A percentile compares a stretch with the other conserved stretches of the same genome.
These are phyloP conservation scores for Ceratobasidium theobromae DNA, from an alignment of 1,284 basidiomycete genomes.

Conservation along the genomic window DNA sequence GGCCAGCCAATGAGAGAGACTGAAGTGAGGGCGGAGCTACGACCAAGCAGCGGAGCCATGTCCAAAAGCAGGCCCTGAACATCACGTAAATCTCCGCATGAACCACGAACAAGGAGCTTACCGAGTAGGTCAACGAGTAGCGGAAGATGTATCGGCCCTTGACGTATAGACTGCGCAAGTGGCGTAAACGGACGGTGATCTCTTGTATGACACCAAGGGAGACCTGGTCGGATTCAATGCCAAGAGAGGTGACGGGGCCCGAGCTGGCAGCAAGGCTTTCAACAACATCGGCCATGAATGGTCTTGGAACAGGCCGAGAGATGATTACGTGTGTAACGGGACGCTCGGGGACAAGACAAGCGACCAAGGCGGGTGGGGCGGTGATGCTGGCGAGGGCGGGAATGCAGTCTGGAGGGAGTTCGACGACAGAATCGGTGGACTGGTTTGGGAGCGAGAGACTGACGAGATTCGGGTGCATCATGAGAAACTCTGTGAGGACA, in stretches of 20 bases:
- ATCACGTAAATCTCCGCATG: constrained; percentile 25
- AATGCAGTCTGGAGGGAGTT: constrained; percentile 4
- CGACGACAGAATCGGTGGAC: constrained; percentile 9
- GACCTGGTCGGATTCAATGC: constrained; percentile 18
- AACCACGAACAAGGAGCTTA: not conserved
- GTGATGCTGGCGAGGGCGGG: constrained; percentile 9
- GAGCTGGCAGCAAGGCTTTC: constrained; percentile 7
- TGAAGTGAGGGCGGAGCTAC: constrained; percentile 14
- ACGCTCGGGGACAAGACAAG: constrained; percentile 26
- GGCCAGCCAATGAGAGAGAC: constrained; percentile 17
- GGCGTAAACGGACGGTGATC: constrained; percentile 13
- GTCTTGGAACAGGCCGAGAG: constrained; percentile 11
- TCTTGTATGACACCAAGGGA: constrained; percentile 25
- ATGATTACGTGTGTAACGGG: constrained; percentile 19
- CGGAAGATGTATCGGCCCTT: constrained; percentile 17
- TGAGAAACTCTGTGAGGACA: constrained; percentile 18
- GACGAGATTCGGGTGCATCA: constrained; percentile 21
- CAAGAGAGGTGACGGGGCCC: constrained; percentile 9
- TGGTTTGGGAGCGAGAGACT: constrained; percentile 25
- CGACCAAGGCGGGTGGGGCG: constrained; percentile 17
- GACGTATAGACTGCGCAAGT: constrained; percentile 9
- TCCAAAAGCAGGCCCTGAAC: constrained; percentile 29
- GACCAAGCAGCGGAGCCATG: constrained; percentile 26
- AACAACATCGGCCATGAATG: constrained; percentile 21
- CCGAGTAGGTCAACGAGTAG: constrained; percentile 23